Evolutionary conservation across 306 rosid species (phyloP).

Genomic region (Quercus cerris): DNA sequence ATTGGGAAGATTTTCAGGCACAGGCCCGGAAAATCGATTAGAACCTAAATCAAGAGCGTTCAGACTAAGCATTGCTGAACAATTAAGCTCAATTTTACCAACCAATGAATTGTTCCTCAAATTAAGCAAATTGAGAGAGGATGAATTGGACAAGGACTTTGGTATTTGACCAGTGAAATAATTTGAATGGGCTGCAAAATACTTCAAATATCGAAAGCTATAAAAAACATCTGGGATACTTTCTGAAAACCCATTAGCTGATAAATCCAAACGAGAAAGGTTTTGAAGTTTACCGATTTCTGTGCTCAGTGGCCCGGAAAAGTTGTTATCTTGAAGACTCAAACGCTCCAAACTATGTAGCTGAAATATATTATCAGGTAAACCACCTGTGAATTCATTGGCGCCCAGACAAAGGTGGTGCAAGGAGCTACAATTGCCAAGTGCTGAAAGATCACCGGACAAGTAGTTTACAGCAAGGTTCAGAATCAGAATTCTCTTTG

Average conservation of each 20-base stretch:
- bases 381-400: conserved; percentile 28
- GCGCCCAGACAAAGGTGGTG: conserved; percentile 26
- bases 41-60: conserved; percentile 45
- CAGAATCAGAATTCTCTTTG: conserved; percentile 25
- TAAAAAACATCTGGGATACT: conserved; percentile 38
- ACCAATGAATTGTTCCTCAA: conserved; percentile 47
- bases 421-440: conserved; percentile 36
- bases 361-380: conserved; percentile 30
- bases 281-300: conserved; percentile 36
- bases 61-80: conserved; percentile 39
- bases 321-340: conserved; percentile 30
- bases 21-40: conserved; percentile 37
- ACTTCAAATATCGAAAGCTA: conserved; percentile 6
- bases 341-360: conserved; percentile 14
- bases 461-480: conserved; percentile 36
- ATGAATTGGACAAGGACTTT: conserved; percentile 31
- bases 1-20: conserved; percentile 40
- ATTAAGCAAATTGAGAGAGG: conserved; percentile 28
- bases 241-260: conserved; percentile 30
- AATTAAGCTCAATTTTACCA: conserved; percentile 32
- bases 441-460: conserved; percentile 28
- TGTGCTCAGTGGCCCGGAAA: conserved; percentile 33
- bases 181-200: conserved; percentile 40
- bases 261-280: conserved; percentile 38
- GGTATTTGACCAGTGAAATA: conserved; percentile 31